Percentiles rank a stretch among this genome's conserved stretches.
phyloP scores from a whole-genome alignment of 2,329 filamentous ascomycete species.

The Botryotinia convoluta region DNA sequence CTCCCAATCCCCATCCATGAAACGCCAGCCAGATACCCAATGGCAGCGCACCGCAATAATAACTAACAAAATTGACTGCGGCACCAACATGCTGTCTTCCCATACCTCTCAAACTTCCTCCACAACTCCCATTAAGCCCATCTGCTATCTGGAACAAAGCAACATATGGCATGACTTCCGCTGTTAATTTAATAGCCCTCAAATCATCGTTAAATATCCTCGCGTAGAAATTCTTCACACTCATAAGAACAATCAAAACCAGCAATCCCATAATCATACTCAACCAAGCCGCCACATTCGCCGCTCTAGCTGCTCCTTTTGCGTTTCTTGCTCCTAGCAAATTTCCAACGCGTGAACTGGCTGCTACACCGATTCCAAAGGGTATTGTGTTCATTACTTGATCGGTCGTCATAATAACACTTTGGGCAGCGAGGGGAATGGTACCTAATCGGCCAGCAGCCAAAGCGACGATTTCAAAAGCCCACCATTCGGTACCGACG shows the following conservation, averaged over 20 bases:
- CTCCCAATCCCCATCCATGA: constrained; percentile 77
- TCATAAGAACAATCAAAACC: constrained; percentile 68
- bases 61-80: constrained; percentile 75
- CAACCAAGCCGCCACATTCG: constrained; percentile 72
- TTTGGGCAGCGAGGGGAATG: constrained; percentile 76
- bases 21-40: constrained; percentile 83
- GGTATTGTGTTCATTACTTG: constrained; percentile 78
- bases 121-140: constrained; percentile 80
- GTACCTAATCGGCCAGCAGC: constrained; percentile 79
- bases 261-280: constrained; percentile 66
- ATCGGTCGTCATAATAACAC: constrained; percentile 86
- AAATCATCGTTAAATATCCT: constrained; percentile 78
- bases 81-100: constrained; percentile 83
- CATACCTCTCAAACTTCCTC: constrained; percentile 78
- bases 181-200: constrained; percentile 68
- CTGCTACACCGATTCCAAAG: constrained; percentile 81
- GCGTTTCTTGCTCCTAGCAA: constrained; percentile 68
- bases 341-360: constrained; percentile 75
- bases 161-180: constrained; percentile 78
- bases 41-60: constrained; percentile 79
- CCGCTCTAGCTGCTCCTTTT: constrained; percentile 65
- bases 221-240: constrained; percentile 69
- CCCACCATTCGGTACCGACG: constrained; percentile 92
- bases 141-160: constrained; percentile 90
- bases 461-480: constrained; percentile 85